Conservation (phyloP, 768 basidiomycete genomes). For the Amanita phalloides region DNA sequence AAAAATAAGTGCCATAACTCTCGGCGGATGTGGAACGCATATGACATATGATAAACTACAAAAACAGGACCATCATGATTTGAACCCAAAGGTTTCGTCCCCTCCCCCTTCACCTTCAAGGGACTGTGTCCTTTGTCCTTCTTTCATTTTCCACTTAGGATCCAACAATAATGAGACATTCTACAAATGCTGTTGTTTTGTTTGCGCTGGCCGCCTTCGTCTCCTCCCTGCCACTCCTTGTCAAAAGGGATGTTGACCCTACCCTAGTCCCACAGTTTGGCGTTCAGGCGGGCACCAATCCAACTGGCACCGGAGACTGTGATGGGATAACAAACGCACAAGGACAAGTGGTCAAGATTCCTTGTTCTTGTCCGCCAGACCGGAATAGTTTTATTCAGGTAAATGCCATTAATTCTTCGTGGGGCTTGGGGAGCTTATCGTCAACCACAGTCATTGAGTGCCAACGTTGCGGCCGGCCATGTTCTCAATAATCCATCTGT, state of each 20-base stretch:
- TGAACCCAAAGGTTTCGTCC: no score
- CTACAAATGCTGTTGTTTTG: not conserved
- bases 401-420: not conserved
- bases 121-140: not conserved
- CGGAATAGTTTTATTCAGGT: constrained; percentile 40
- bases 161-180: not conserved
- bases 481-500: constrained; percentile 53
- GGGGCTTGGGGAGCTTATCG: not conserved
- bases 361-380: constrained; percentile 56
- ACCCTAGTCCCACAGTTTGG: constrained; percentile 51
- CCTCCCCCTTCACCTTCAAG: no score
- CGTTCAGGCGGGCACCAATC: constrained; percentile 61
- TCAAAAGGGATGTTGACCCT: constrained; percentile 49
- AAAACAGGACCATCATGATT: no score
- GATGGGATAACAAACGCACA: constrained; percentile 5
- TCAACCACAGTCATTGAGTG: constrained; percentile 27
- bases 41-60: no score
- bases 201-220: constrained; percentile 6
- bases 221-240: constrained; percentile 15
- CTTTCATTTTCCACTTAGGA: not conserved
- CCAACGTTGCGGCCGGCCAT: constrained; percentile 50
- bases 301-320: constrained; percentile 39
- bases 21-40: no score
- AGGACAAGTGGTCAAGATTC: constrained; percentile 22
- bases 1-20: no score